Conservation (phyloP, 2,329 filamentous ascomycete species). For the Talaromyces sp. region DNA sequence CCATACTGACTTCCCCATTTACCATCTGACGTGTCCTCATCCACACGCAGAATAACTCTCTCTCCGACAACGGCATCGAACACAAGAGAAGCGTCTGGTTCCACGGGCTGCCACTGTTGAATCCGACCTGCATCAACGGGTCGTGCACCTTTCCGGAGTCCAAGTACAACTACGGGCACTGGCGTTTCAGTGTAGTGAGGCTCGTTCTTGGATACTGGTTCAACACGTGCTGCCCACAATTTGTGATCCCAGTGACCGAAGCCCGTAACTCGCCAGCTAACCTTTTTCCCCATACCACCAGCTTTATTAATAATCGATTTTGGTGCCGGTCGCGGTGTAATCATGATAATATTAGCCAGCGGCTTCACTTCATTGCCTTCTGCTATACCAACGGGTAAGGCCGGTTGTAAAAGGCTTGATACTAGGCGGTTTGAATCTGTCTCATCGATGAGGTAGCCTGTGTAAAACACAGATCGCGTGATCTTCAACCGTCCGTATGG, state of each 20-base stretch:
- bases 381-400: slow-evolving; percentile 57
- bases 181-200: slow-evolving; percentile 74
- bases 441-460: slow-evolving; percentile 76
- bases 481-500: slow-evolving; percentile 57
- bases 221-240: slow-evolving; percentile 80
- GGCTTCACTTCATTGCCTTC: slow-evolving; percentile 67
- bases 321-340: slow-evolving; percentile 71
- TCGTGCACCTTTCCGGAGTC: slow-evolving; percentile 66
- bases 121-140: slow-evolving; percentile 79
- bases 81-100: slow-evolving; percentile 63
- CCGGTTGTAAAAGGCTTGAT: slow-evolving; percentile 52
- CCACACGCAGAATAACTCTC: slow-evolving; percentile 76
- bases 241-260: slow-evolving; percentile 70
- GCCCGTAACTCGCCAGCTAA: slow-evolving; percentile 77
- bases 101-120: slow-evolving; percentile 72
- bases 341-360: slow-evolving; percentile 86
- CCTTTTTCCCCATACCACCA: slow-evolving; percentile 77
- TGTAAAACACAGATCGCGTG: slow-evolving; percentile 85
- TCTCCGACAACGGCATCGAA: slow-evolving; percentile 84
- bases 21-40: slow-evolving; percentile 63
- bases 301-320: slow-evolving; percentile 71
- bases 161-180: slow-evolving; percentile 74
- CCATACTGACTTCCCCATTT: slow-evolving; percentile 60
- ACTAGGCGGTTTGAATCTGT: slow-evolving; percentile 68
- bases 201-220: slow-evolving; percentile 63